A percentile compares a stretch with the other conserved stretches of the same genome.
Evolutionary conservation across 1,284 basidiomycete species (phyloP).

Genomic region (Puccinia brachypodii): DNA sequence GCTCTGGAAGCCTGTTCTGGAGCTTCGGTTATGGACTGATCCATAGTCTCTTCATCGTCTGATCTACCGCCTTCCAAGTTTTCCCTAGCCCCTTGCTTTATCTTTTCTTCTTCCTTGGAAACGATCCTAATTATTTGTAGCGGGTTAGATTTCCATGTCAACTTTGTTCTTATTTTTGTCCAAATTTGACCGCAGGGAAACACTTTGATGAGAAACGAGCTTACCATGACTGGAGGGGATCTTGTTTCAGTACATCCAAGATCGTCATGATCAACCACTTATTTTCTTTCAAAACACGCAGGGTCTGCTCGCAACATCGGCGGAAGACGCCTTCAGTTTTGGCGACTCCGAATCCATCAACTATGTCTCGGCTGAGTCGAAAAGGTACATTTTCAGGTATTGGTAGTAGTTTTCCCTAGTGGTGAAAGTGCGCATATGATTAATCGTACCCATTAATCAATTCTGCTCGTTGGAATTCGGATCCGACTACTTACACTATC

Average conservation of each 20-base stretch:
- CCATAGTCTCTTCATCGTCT: slow-evolving; percentile 41
- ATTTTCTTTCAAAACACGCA: slow-evolving; percentile 80
- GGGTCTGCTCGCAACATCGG: slow-evolving; percentile 88
- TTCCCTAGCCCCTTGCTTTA: slow-evolving; percentile 31
- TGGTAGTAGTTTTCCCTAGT: slow-evolving; percentile 74
- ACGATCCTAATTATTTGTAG: slow-evolving; percentile 50
- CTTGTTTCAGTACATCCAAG: slow-evolving; percentile 93
- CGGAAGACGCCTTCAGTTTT: slow-evolving; percentile 94
- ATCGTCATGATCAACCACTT: slow-evolving; percentile 89
- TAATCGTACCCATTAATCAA: not conserved
- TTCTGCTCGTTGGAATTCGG: not conserved
- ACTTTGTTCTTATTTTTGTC: slow-evolving; percentile 26
- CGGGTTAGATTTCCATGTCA: not conserved
- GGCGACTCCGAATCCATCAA: slow-evolving; percentile 87
- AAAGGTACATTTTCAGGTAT: slow-evolving; percentile 91
- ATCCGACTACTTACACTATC: slow-evolving; percentile 62
- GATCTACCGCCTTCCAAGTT: not conserved
- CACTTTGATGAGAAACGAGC: slow-evolving; percentile 50
- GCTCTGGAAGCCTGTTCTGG: slow-evolving; percentile 86
- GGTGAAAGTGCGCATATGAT: not conserved
- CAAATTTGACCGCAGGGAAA: not conserved
- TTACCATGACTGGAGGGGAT: slow-evolving; percentile 89
- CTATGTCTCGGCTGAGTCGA: slow-evolving; percentile 85
- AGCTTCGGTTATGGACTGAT: slow-evolving; percentile 52
- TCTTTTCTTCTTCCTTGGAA: slow-evolving; percentile 51